A percentile compares a stretch with the other conserved stretches of the same genome.
Evolutionary conservation across 805 yeast genomes (phyloP).

Genomic region (Barnettozyma botsteinii): DNA sequence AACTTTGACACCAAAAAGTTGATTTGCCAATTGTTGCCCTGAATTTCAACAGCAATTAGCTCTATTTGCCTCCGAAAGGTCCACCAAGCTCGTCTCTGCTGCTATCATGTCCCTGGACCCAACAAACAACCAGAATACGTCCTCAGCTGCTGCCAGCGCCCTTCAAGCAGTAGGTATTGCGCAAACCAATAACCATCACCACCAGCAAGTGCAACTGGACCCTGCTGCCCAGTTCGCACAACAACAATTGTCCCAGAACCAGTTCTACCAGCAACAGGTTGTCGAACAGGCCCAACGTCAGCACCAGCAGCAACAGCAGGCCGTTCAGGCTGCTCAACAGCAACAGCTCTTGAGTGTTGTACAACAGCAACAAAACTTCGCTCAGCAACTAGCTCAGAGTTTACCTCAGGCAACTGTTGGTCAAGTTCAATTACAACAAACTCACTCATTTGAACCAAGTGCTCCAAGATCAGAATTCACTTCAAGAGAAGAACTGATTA

Average conservation of each 20-base stretch:
- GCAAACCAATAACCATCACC: slow-evolving; percentile 16
- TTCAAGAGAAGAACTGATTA: slow-evolving; percentile 21
- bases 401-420: slow-evolving; percentile 17
- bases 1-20: no score
- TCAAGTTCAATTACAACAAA: slow-evolving; percentile 5
- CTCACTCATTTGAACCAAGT: slow-evolving; percentile 18
- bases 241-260: slow-evolving; percentile 16
- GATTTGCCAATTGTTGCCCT: no score
- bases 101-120: slow-evolving; percentile 14
- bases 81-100: neutral
- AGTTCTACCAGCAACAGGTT: slow-evolving; percentile 19
- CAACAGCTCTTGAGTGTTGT: slow-evolving; percentile 12
- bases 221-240: slow-evolving; percentile 14
- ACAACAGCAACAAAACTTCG: slow-evolving; percentile 15
- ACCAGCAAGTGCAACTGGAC: slow-evolving; percentile 14
- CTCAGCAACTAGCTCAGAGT: slow-evolving; percentile 21
- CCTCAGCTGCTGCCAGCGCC: slow-evolving; percentile 22
- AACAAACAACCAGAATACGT: slow-evolving; percentile 11
- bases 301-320: slow-evolving; percentile 16
- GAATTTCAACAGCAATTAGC: neutral
- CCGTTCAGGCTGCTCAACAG: no score
- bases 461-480: slow-evolving; percentile 22
- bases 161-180: slow-evolving; percentile 22
- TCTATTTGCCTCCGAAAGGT: neutral
- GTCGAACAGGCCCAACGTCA: slow-evolving; percentile 16